Conservation (phyloP, 805 yeast species). For the Cyberlindnera maritima region DNA sequence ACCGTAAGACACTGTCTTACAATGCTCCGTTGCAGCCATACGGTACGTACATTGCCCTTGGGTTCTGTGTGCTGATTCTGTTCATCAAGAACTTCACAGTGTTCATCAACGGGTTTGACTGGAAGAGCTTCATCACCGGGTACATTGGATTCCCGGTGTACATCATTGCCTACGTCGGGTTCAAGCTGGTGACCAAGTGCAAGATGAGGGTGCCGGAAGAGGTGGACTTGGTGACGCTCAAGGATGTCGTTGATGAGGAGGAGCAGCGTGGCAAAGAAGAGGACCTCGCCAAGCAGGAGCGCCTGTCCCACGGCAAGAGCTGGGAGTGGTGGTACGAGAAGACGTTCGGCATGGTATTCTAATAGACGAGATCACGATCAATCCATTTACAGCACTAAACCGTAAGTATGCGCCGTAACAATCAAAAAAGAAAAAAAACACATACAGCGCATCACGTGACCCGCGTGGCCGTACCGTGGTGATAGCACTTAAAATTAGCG, state of each 20-base stretch:
- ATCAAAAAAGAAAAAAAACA: too few relatives aligned
- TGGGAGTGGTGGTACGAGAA: slow-evolving; percentile 44
- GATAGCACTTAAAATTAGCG: too few relatives aligned
- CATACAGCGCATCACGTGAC: too few relatives aligned
- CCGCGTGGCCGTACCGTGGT: too few relatives aligned
- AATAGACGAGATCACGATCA: slow-evolving; percentile 6
- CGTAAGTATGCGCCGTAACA: too few relatives aligned
- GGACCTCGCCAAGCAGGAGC: slow-evolving; percentile 25
- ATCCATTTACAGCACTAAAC: too few relatives aligned
- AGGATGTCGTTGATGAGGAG: slow-evolving; percentile 35
- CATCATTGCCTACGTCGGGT: slow-evolving; percentile 51
- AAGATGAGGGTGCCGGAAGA: slow-evolving; percentile 49
- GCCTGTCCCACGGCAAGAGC: slow-evolving; percentile 29
- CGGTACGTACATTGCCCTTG: slow-evolving; percentile 58
- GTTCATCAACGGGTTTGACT: slow-evolving; percentile 60
- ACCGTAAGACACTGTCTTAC: slow-evolving; percentile 44
- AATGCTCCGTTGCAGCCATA: slow-evolving; percentile 68
- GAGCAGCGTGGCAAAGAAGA: slow-evolving; percentile 29
- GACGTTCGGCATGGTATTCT: slow-evolving; percentile 47
- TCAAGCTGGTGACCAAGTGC: slow-evolving; percentile 54
- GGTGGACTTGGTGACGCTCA: slow-evolving; percentile 58
- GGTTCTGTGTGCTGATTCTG: slow-evolving; percentile 51
- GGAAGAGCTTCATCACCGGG: slow-evolving; percentile 71
- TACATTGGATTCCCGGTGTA: slow-evolving; percentile 65
- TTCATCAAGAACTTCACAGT: slow-evolving; percentile 72